Percentiles rank a stretch among this genome's conserved stretches.
Conservation (phyloP, 2,329 filamentous ascomycete species). For the Podosphaera leucotricha region DNA sequence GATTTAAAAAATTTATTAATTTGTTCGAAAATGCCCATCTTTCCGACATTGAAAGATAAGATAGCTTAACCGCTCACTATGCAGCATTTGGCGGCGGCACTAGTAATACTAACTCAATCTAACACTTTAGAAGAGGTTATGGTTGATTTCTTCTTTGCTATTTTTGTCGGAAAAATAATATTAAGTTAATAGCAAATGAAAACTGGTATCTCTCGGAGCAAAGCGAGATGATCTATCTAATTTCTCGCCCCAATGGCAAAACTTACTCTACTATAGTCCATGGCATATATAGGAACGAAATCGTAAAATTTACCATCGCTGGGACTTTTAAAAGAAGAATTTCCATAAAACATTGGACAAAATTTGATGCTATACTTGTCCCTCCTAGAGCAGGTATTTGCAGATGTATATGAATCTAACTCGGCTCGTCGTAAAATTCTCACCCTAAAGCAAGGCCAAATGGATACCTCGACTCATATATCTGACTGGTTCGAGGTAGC, state of each 20-base stretch:
- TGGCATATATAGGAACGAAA: not conserved
- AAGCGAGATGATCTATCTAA: not conserved
- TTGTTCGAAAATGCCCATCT: no score
- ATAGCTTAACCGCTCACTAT: no score
- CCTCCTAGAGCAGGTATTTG: not conserved
- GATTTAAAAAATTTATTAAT: no score
- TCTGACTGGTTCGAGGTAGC: not conserved
- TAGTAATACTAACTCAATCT: no score
- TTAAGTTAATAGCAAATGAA: not conserved
- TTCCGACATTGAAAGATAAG: no score
- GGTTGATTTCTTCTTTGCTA: no score
- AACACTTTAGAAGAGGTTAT: no score
- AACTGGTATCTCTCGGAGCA: not conserved
- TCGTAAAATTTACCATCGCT: not conserved
- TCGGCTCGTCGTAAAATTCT: not conserved
- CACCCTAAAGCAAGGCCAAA: not conserved
- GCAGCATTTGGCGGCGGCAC: no score
- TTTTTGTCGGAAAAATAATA: not conserved
- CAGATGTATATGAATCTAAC: not conserved
- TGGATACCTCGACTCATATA: not conserved
- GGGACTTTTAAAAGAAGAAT: no score
- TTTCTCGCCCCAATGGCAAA: not conserved
- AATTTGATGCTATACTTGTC: slow-evolving; percentile 1
- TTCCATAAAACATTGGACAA: no score
- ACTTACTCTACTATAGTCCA: not conserved